These are phyloP conservation scores for Fraxinus greggii DNA, from an alignment of 305 asterid genomes.

Conservation along the genomic window DNA sequence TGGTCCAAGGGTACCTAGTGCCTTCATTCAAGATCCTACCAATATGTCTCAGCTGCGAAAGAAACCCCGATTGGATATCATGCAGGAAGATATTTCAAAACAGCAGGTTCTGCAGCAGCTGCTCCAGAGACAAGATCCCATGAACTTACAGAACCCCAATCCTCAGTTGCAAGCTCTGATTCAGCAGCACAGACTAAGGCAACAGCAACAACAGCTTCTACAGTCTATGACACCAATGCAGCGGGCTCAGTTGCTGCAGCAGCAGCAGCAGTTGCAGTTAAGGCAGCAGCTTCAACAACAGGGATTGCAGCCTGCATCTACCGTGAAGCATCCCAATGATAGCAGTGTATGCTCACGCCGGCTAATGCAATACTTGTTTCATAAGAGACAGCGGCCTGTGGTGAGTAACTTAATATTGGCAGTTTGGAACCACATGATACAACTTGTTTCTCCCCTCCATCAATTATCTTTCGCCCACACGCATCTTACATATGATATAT, in stretches of 20 bases:
- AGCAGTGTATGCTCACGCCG: conserved; percentile 90
- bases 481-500: conserved; percentile 5
- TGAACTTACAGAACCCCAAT: conserved; percentile 68
- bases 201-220: conserved; percentile 21
- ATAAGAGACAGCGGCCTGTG: conserved; percentile 81
- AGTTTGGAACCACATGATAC: not conserved
- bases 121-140: conserved; percentile 69
- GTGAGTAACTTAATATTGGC: conserved; percentile 49
- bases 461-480: not conserved
- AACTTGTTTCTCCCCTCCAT: not conserved
- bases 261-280: conserved; percentile 58
- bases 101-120: conserved; percentile 84
- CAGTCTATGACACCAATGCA: conserved; percentile 8
- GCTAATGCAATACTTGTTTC: conserved; percentile 85
- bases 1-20: conserved; percentile 53
- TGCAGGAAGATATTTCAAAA: conserved; percentile 78
- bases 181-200: conserved; percentile 87
- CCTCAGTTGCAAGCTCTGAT: conserved; percentile 77
- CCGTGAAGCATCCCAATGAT: conserved; percentile 71
- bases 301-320: conserved; percentile 62
- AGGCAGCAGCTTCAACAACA: conserved; percentile 74
- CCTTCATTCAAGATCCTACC: conserved; percentile 65
- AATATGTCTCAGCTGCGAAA: conserved; percentile 68
- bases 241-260: conserved; percentile 17
- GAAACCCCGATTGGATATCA: conserved; percentile 85